These are phyloP conservation scores for Lepidium africanum DNA, from an alignment of 345 rosid species.

Conservation along the genomic window DNA sequence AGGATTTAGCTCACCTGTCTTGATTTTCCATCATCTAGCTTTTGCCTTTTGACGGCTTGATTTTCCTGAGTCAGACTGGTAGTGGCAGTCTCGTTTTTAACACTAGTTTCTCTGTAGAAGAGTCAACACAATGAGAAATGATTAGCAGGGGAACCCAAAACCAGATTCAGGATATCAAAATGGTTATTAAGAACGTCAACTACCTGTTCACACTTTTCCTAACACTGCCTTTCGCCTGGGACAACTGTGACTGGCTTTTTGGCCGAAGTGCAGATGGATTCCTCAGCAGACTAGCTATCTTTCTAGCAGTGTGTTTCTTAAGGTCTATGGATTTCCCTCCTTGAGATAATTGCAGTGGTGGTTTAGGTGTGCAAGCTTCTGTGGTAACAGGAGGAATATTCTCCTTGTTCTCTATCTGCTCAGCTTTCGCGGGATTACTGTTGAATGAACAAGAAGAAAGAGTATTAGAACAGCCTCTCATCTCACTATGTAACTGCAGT, in stretches of 20 bases:
- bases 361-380: conserved; percentile 47
- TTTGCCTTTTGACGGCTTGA: conserved; percentile 94
- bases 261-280: conserved; percentile 54
- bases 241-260: conserved; percentile 37
- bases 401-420: conserved; percentile 31
- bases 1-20: conserved; percentile 54
- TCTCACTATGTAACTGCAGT: background rate
- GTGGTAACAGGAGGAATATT: conserved; percentile 29
- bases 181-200: background rate
- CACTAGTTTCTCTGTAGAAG: conserved; percentile 34
- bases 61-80: conserved; percentile 67
- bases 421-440: background rate
- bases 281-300: conserved; percentile 44
- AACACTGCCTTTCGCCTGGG: conserved; percentile 36
- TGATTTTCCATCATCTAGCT: conserved; percentile 83
- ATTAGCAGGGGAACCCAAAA: background rate
- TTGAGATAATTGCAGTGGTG: background rate
- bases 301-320: conserved; percentile 61
- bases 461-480: conserved; percentile 9
- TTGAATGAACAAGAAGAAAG: background rate
- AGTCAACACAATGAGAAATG: background rate
- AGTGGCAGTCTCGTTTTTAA: conserved; percentile 33
- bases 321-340: conserved; percentile 31
- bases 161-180: background rate
- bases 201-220: conserved; percentile 42